Evolutionary conservation across 2,329 filamentous ascomycete genomes (phyloP).

Genomic region (Samsoniella hepiali): DNA sequence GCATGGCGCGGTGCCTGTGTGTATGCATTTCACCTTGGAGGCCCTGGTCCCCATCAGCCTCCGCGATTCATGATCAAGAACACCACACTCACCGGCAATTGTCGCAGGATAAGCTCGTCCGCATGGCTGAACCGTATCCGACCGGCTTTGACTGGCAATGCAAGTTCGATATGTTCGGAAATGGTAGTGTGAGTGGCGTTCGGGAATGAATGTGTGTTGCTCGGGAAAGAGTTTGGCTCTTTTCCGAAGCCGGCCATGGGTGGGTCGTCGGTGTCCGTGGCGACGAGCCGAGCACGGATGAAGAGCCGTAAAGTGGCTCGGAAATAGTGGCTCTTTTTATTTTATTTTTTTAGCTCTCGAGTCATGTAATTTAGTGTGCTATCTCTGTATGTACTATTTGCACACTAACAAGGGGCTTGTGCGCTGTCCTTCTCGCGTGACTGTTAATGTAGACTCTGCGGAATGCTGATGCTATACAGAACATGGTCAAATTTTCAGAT

Average conservation of each 20-base stretch:
- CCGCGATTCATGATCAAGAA: neutral
- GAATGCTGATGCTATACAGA: neutral
- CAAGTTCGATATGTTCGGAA: neutral
- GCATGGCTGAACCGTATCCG: conserved; percentile 24
- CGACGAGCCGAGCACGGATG: neutral
- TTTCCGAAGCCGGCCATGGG: conserved; percentile 11
- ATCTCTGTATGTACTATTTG: neutral
- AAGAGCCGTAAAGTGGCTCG: neutral
- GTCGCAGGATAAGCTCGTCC: conserved; percentile 36
- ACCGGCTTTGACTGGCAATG: neutral
- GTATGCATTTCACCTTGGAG: conserved; percentile 36
- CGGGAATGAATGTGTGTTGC: neutral
- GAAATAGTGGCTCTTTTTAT: neutral
- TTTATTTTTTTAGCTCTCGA: neutral
- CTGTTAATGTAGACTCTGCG: neutral
- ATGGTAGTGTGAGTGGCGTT: neutral
- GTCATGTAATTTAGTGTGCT: neutral
- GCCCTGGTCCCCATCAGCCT: conserved; percentile 24
- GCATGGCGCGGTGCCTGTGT: conserved; percentile 31
- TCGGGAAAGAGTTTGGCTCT: conserved; percentile 18
- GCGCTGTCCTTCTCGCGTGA: too few relatives aligned
- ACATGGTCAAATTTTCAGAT: neutral
- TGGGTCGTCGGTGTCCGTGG: conserved; percentile 1
- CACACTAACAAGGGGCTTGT: too few relatives aligned
- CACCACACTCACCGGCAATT: conserved; percentile 29